Evolutionary conservation across 2,329 filamentous ascomycete genomes (phyloP), one percentile per base, ranked within the genome.

Genomic region (Clathrospora elynae): DNA sequence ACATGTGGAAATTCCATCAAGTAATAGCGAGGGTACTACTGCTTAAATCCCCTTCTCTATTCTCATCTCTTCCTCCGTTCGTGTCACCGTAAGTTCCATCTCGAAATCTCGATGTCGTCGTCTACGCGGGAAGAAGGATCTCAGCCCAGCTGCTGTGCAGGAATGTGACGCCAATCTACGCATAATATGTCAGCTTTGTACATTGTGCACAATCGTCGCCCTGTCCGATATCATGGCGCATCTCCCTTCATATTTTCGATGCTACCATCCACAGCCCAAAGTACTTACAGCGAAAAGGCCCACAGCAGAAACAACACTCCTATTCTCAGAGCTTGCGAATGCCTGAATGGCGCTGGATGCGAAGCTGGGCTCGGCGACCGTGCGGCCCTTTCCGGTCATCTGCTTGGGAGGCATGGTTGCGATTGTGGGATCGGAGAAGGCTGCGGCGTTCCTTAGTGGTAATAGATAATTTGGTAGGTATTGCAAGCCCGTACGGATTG

Each of bases 91-190:
- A 12, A n/a, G n/a, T 12, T 23, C 25, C 20, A 23, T 40, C n/a
- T 28, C 11, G 25, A 32, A 8, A n/a, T 29, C 9, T 13, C 8
- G 7, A 20, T 10, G n/a, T n/a, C n/a, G n/a, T 33, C 17, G 30
- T 71, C 70, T 70, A 78, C 67, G 74, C 72, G 33, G 76, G 75
- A 7, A 77, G 64, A 5, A 79, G 61, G 39, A 77, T 66, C 66
- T 79, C 77, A 52, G 71, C 73, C 74, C 75, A 79, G 67, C 74
- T 77, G 64, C 75, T 78, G 59, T 76, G 72, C 30, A 80, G 55
- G 58, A 80, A 79, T 5, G 76, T 71, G 24, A 79, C 75, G 45
- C 75, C 75, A 36, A 74, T 70, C 76, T 79, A 41, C 23, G 40
- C 9, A 25, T 11, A 16, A 14, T 11, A 9, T 36, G 48, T 66